Evolutionary conservation across 495 filamentous ascomycete genomes (phyloP).

Genomic region (Platismatia glauca): DNA sequence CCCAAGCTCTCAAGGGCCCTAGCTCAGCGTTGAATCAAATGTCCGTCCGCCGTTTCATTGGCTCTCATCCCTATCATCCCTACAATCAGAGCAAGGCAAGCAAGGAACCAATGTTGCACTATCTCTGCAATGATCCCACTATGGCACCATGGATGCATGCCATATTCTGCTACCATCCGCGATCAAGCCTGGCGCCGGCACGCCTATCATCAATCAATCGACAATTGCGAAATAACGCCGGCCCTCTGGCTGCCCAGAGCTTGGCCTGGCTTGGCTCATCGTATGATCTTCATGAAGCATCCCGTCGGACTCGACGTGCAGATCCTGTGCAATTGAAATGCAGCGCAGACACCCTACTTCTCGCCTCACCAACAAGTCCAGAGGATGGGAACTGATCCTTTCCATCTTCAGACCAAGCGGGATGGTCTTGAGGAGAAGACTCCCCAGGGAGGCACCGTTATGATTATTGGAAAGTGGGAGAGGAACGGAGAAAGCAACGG

Average conservation of each 20-base stretch:
- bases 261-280: no score
- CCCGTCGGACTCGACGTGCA: no score
- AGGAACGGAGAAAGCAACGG: background rate
- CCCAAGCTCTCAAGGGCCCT: background rate
- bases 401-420: no score
- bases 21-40: slow-evolving; percentile 5
- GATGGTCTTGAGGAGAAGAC: background rate
- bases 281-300: no score
- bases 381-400: no score
- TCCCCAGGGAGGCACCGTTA: no score
- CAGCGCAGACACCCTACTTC: background rate
- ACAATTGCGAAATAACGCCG: background rate
- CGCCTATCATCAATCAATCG: slow-evolving; percentile 16
- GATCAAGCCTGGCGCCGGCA: slow-evolving; percentile 3
- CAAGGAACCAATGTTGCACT: background rate
- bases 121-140: slow-evolving; percentile 4
- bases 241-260: background rate
- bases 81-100: background rate
- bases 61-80: background rate
- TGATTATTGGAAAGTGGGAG: no score
- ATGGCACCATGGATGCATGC: slow-evolving; percentile 15
- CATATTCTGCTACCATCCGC: slow-evolving; percentile 13
- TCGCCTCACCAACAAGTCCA: no score
- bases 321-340: background rate
- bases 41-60: background rate